Evolutionary conservation across 176 grass and related monocot genomes (phyloP).

Genomic region (Stipa capillata): DNA sequence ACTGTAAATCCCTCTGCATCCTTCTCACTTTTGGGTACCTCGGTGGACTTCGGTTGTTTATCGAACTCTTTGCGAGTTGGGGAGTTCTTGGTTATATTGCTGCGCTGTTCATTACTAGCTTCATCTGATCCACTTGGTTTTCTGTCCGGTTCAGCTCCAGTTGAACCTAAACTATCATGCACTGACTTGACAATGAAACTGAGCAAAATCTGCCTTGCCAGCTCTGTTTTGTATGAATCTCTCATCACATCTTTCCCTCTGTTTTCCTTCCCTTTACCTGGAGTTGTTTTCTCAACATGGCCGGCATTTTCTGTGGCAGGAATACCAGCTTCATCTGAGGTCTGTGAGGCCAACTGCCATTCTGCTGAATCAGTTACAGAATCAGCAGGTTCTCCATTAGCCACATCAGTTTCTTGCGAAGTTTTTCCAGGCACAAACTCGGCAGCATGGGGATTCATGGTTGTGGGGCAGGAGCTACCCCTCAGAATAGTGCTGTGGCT

Average conservation of each 20-base stretch:
- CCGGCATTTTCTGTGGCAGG: conserved; percentile 22
- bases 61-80: conserved; percentile 13
- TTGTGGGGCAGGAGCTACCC: conserved; percentile 19
- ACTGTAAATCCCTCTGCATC: conserved; percentile 88
- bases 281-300: conserved; percentile 33
- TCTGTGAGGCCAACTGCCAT: background rate
- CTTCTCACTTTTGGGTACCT: conserved; percentile 30
- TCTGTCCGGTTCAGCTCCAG: conserved; percentile 11
- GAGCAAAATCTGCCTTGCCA: conserved; percentile 91
- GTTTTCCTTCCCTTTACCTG: conserved; percentile 40
- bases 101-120: conserved; percentile 32
- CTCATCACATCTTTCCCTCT: conserved; percentile 40
- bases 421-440: conserved; percentile 81
- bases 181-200: conserved; percentile 89
- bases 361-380: conserved; percentile 4
- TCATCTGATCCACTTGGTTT: conserved; percentile 38
- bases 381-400: conserved; percentile 29
- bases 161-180: conserved; percentile 55
- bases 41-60: conserved; percentile 13
- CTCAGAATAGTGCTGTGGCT: conserved; percentile 53
- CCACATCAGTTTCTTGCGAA: conserved; percentile 46
- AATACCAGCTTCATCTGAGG: conserved; percentile 4
- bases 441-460: conserved; percentile 96
- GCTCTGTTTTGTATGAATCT: conserved; percentile 64
- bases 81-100: conserved; percentile 12